A percentile compares a stretch with the other conserved stretches of the same genome.
Conservation (phyloP, 257 asterid species). For the Salvia rosmarinus region DNA sequence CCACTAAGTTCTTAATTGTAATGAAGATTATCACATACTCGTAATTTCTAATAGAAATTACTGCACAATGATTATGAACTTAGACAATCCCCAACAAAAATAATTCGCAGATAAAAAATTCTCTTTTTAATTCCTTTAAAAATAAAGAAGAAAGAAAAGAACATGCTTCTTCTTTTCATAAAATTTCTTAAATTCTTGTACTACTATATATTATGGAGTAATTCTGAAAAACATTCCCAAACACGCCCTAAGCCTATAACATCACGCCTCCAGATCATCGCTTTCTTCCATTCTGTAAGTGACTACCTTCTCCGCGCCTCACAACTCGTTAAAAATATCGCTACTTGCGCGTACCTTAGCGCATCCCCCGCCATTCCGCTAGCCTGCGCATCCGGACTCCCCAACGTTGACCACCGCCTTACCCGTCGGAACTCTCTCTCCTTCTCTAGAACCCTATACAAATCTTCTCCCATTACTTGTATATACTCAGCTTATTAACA, state of each 20-base stretch:
- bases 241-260: constrained; percentile 35
- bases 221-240: constrained; percentile 39
- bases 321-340: constrained; percentile 45
- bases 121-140: too few relatives aligned
- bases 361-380: constrained; percentile 44
- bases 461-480: constrained; percentile 8
- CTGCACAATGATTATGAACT: background rate
- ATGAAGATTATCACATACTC: background rate
- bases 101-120: too few relatives aligned
- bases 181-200: background rate
- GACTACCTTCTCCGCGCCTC: constrained; percentile 32
- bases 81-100: too few relatives aligned
- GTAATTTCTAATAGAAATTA: background rate
- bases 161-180: too few relatives aligned
- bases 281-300: constrained; percentile 20
- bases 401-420: constrained; percentile 44
- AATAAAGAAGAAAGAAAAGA: too few relatives aligned
- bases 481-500: constrained; percentile 16
- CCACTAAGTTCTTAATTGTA: too few relatives aligned
- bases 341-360: constrained; percentile 58
- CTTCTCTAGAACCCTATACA: constrained; percentile 27
- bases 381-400: constrained; percentile 48
- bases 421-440: constrained; percentile 35
- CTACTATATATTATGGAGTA: too few relatives aligned
- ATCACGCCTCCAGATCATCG: constrained; percentile 37